A percentile compares a stretch with the other conserved stretches of the same genome.
These are phyloP conservation scores for Collybia sordida DNA, from an alignment of 768 basidiomycete species.

Conservation along the genomic window DNA sequence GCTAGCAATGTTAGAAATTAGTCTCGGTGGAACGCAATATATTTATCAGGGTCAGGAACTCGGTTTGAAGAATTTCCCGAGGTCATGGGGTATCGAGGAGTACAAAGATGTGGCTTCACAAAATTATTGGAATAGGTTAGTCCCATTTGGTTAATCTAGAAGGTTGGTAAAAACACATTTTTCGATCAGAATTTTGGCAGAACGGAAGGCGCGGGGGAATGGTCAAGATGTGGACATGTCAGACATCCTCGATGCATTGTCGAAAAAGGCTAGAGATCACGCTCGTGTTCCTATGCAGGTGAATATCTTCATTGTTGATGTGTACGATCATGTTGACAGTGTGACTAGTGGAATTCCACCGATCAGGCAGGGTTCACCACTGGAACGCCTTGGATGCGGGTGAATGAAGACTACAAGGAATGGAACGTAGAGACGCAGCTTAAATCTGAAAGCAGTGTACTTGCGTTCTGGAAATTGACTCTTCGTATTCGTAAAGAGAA, in stretches of 20 bases:
- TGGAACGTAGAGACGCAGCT: slow-evolving; percentile 59
- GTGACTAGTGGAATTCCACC: slow-evolving; percentile 52
- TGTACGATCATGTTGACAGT: not conserved
- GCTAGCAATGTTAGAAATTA: slow-evolving; percentile 58
- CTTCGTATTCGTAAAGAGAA: slow-evolving; percentile 52
- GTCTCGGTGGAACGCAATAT: slow-evolving; percentile 66
- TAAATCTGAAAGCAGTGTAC: slow-evolving; percentile 50
- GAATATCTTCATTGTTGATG: slow-evolving; percentile 4
- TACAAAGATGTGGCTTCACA: slow-evolving; percentile 69
- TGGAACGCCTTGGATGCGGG: slow-evolving; percentile 72
- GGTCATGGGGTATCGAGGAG: slow-evolving; percentile 65
- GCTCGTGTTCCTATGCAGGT: slow-evolving; percentile 71
- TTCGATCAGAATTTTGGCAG: slow-evolving; percentile 32
- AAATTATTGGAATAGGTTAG: slow-evolving; percentile 58
- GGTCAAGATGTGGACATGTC: slow-evolving; percentile 54
- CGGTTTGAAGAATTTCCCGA: slow-evolving; percentile 62
- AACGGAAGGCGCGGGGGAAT: slow-evolving; percentile 32
- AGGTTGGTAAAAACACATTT: not conserved
- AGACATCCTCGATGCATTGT: slow-evolving; percentile 56
- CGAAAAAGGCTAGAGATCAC: slow-evolving; percentile 70
- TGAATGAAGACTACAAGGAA: slow-evolving; percentile 61
- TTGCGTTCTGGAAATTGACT: slow-evolving; percentile 60
- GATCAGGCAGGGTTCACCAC: slow-evolving; percentile 64
- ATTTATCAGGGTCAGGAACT: slow-evolving; percentile 79
- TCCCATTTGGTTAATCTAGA: slow-evolving; percentile 1